phyloP scores from a whole-genome alignment of 306 rosid genomes.

The Rosa lucieae region DNA sequence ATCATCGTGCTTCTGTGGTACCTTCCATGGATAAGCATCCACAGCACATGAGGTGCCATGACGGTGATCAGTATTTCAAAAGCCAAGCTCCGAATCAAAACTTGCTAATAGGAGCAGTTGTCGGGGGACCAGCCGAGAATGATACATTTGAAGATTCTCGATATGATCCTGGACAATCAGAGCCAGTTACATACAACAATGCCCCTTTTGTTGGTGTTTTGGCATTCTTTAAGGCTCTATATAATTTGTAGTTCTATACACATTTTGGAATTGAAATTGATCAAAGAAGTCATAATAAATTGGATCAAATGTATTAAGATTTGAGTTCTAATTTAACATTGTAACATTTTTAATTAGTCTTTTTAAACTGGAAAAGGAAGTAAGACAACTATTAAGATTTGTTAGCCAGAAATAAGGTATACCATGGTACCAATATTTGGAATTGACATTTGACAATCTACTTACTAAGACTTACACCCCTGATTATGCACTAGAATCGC shows the following conservation, averaged over 20 bases:
- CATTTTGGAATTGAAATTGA: not conserved
- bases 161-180: constrained; percentile 36
- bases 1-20: constrained; percentile 52
- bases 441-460: too few species aligned
- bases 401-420: not conserved
- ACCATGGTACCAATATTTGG: too few species aligned
- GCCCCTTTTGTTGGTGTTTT: constrained; percentile 57
- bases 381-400: not conserved
- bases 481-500: too few species aligned
- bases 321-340: not conserved
- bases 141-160: constrained; percentile 48
- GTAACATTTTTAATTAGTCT: not conserved
- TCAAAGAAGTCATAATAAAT: not conserved
- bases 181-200: constrained; percentile 56
- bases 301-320: not conserved
- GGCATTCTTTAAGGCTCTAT: constrained; percentile 43
- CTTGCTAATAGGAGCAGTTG: constrained; percentile 45
- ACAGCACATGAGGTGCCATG: constrained; percentile 29
- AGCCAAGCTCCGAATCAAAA: constrained; percentile 36
- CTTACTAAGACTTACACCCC: too few species aligned
- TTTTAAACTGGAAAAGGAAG: not conserved
- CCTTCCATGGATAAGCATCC: constrained; percentile 38
- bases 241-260: not conserved
- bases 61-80: constrained; percentile 31
- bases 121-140: constrained; percentile 42